A percentile compares a stretch with the other conserved stretches of the same genome.
These are phyloP conservation scores for Cardamine resedifolia DNA, from an alignment of 345 rosid genomes.

Conservation along the genomic window DNA sequence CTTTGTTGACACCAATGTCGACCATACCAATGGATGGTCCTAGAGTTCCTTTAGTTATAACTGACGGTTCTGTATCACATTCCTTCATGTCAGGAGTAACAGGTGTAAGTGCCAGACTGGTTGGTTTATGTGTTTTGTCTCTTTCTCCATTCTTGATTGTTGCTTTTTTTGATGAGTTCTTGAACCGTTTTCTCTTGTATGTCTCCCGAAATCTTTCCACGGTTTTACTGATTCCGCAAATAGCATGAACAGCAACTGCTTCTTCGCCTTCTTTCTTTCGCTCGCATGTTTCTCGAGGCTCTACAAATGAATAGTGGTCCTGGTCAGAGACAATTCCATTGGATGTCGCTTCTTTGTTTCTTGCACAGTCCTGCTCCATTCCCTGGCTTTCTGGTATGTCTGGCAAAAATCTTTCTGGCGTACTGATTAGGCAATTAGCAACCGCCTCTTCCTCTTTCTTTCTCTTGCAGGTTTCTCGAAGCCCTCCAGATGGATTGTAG, in stretches of 20 bases:
- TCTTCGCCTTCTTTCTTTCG: conserved; percentile 27
- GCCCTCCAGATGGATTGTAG: conserved; percentile 21
- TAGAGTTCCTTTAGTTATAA: conserved; percentile 34
- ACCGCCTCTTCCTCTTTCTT: conserved; percentile 20
- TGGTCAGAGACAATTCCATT: conserved; percentile 16
- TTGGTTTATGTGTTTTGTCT: conserved; percentile 33
- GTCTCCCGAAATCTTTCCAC: conserved; percentile 32
- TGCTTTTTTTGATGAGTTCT: conserved; percentile 22
- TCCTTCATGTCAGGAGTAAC: conserved; percentile 39
- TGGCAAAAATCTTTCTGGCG: neutral
- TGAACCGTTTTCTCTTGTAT: conserved; percentile 35
- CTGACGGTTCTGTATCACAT: conserved; percentile 31
- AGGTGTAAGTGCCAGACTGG: conserved; percentile 14
- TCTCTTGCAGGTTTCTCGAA: conserved; percentile 24
- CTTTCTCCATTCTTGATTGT: conserved; percentile 13
- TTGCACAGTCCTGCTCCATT: conserved; percentile 22
- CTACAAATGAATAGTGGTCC: conserved; percentile 22
- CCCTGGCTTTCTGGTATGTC: conserved; percentile 10
- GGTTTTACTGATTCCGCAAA: conserved; percentile 29
- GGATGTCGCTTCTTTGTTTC: neutral
- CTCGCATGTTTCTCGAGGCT: conserved; percentile 23
- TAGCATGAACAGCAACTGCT: conserved; percentile 8
- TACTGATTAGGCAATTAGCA: conserved; percentile 23
- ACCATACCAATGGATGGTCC: conserved; percentile 55
- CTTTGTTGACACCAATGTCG: conserved; percentile 59